Percentiles rank a stretch among this genome's conserved stretches.
Evolutionary conservation across 1,284 basidiomycete genomes (phyloP).

Genomic region (Pterulicium gracile): DNA sequence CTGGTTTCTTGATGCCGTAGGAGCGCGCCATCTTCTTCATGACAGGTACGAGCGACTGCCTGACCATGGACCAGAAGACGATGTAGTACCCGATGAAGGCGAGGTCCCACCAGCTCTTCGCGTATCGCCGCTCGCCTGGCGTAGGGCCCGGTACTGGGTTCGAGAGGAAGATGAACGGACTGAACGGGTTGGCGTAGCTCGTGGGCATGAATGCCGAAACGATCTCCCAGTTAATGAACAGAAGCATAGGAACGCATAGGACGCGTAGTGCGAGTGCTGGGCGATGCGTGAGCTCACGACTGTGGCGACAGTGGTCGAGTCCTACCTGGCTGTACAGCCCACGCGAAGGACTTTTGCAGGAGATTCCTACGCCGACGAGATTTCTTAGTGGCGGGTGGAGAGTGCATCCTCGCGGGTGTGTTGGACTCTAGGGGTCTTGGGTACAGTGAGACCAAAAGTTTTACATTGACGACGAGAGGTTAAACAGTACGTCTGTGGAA

Average conservation of each 20-base stretch:
- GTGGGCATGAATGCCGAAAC: conserved; percentile 23
- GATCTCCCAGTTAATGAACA: conserved; percentile 67
- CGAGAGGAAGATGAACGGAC: conserved; percentile 68
- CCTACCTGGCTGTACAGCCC: conserved; percentile 71
- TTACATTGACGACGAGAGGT: too few species aligned
- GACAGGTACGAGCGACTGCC: conserved; percentile 69
- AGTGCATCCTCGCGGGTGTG: not conserved
- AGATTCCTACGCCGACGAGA: conserved; percentile 5
- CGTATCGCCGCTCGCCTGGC: conserved; percentile 51
- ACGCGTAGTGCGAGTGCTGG: conserved; percentile 65
- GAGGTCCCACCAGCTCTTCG: conserved; percentile 73
- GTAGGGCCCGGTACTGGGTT: conserved; percentile 48
- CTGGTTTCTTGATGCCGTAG: conserved; percentile 56
- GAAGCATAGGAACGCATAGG: conserved; percentile 58
- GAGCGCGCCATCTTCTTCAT: conserved; percentile 64
- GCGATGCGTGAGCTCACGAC: not conserved
- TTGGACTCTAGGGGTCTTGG: not conserved
- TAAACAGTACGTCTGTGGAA: conserved; percentile 45
- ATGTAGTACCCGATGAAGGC: conserved; percentile 82
- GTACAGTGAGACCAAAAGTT: too few species aligned
- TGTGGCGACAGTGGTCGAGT: conserved; percentile 6
- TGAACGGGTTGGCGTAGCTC: conserved; percentile 62
- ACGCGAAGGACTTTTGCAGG: conserved; percentile 27
- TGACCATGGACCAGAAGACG: conserved; percentile 86
- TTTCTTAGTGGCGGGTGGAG: not conserved